Percentiles rank a stretch among this genome's conserved stretches.
Evolutionary conservation across 345 rosid genomes (phyloP).

Genomic region (Turnera subulata): DNA sequence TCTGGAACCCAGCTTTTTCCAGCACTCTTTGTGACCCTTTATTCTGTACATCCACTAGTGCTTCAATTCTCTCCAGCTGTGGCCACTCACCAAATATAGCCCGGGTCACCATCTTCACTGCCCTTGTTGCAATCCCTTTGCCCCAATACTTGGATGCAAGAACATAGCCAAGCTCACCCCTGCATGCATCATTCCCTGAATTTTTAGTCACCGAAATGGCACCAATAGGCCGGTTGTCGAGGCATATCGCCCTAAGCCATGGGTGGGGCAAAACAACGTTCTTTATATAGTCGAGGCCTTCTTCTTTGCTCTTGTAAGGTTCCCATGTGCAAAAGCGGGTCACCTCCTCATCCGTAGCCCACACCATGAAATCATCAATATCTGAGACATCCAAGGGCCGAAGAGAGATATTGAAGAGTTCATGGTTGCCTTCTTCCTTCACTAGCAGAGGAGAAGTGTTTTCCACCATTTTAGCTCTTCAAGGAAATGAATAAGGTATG

Average conservation of each 20-base stretch:
- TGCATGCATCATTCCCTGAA: slow-evolving; percentile 30
- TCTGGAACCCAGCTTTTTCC: slow-evolving; percentile 61
- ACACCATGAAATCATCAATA: slow-evolving; percentile 58
- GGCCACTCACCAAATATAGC: slow-evolving; percentile 48
- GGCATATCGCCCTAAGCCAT: slow-evolving; percentile 59
- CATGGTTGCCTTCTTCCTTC: neutral
- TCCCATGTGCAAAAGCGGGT: slow-evolving; percentile 52
- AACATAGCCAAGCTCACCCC: slow-evolving; percentile 53
- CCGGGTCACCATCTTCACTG: slow-evolving; percentile 41
- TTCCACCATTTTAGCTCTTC: slow-evolving; percentile 2
- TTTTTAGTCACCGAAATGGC: slow-evolving; percentile 45
- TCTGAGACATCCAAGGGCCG: slow-evolving; percentile 41
- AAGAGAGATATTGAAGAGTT: slow-evolving; percentile 29
- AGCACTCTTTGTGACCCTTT: slow-evolving; percentile 55
- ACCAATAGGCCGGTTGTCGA: slow-evolving; percentile 45
- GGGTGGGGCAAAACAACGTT: slow-evolving; percentile 41
- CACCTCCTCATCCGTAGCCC: slow-evolving; percentile 53
- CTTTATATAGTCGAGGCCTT: slow-evolving; percentile 34
- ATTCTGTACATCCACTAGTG: slow-evolving; percentile 52
- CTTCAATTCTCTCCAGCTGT: slow-evolving; percentile 59
- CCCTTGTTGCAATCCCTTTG: slow-evolving; percentile 50
- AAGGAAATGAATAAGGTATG: neutral
- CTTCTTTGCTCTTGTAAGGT: slow-evolving; percentile 46
- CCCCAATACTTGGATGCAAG: slow-evolving; percentile 51
- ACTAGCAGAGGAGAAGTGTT: neutral